phyloP scores from a whole-genome alignment of 176 grass and related monocot genomes.

The Cocos nucifera region DNA sequence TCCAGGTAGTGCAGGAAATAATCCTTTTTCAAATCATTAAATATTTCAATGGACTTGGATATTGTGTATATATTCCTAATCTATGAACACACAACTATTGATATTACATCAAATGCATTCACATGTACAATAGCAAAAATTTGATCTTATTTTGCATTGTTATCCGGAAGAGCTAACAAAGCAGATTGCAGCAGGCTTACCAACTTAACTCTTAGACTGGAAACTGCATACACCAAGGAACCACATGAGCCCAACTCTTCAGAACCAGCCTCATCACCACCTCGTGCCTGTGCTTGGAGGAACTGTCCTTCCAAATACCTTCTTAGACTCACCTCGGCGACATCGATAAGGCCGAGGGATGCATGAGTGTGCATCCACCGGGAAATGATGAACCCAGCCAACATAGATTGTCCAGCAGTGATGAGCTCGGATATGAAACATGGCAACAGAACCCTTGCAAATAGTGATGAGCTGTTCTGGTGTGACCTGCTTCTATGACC shows the following conservation, averaged over 20 bases:
- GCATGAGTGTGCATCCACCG: constrained; percentile 84
- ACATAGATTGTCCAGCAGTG: constrained; percentile 44
- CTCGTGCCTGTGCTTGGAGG: constrained; percentile 35
- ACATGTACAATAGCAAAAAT: too few species aligned
- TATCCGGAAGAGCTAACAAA: constrained; percentile 37
- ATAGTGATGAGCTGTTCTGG: constrained; percentile 25
- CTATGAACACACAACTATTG: too few species aligned
- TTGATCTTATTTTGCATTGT: too few species aligned
- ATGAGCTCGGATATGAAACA: constrained; percentile 74
- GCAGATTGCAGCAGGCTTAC: constrained; percentile 52
- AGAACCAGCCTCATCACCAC: background rate
- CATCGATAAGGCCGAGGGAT: constrained; percentile 67
- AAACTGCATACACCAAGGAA: constrained; percentile 31
- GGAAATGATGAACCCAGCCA: constrained; percentile 64
- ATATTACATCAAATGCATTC: too few species aligned
- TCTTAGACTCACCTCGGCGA: constrained; percentile 39
- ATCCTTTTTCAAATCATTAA: too few species aligned
- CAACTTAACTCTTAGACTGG: constrained; percentile 35
- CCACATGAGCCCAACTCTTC: constrained; percentile 12
- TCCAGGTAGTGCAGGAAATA: too few species aligned
- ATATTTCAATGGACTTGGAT: too few species aligned
- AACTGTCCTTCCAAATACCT: constrained; percentile 53
- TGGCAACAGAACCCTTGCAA: constrained; percentile 50
- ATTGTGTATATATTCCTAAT: too few species aligned
- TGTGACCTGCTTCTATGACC: constrained; percentile 11